A percentile compares a stretch with the other conserved stretches of the same genome.
Conservation (phyloP, 1,284 basidiomycete species). For the Puccinia novopanici region DNA sequence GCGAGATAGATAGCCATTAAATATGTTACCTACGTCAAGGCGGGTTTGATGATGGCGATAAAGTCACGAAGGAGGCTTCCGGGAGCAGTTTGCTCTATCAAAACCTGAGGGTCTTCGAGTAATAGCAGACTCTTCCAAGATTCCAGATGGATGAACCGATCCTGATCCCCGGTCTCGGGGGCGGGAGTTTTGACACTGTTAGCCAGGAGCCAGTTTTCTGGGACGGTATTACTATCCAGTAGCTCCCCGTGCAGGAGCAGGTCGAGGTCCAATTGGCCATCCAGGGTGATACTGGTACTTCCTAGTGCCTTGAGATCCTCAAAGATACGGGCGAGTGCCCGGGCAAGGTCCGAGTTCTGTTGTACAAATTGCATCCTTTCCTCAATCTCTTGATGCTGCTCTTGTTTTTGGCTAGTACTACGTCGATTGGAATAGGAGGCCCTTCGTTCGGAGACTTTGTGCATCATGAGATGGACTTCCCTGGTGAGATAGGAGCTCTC, state of each 20-base stretch:
- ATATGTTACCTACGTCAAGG: conserved; percentile 42
- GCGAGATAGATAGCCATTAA: too few relatives aligned
- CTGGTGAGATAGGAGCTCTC: conserved; percentile 43
- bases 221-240: conserved; percentile 31
- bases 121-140: conserved; percentile 47
- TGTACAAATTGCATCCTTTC: conserved; percentile 29
- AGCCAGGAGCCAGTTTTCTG: conserved; percentile 29
- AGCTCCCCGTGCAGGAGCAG: conserved; percentile 48
- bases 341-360: conserved; percentile 42
- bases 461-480: conserved; percentile 37
- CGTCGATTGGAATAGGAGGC: conserved; percentile 10
- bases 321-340: conserved; percentile 39
- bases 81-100: conserved; percentile 32
- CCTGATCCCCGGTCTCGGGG: conserved; percentile 22
- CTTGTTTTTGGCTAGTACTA: conserved; percentile 12
- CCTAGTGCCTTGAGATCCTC: conserved; percentile 37
- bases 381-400: conserved; percentile 24
- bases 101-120: conserved; percentile 35
- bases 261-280: conserved; percentile 44
- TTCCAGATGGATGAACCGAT: conserved; percentile 44
- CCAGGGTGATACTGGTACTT: conserved; percentile 39
- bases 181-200: conserved; percentile 20
- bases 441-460: conserved; percentile 30
- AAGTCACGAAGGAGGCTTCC: conserved; percentile 47
- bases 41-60: conserved; percentile 45